Evolutionary conservation across 1,139 yeast genomes (phyloP).

Genomic region (Saccharomyces hybrid): DNA sequence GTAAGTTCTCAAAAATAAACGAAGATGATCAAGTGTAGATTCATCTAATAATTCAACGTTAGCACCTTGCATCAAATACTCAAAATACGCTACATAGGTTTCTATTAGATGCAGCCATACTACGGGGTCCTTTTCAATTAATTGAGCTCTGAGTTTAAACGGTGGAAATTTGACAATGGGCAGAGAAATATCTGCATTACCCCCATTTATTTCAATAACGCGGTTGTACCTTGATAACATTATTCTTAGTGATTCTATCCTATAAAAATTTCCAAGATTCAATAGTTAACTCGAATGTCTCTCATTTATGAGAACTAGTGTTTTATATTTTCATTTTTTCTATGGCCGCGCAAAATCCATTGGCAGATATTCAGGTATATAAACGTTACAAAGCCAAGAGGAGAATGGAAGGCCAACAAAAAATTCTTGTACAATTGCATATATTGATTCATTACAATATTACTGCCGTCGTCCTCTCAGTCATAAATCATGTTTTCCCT

Average conservation of each 20-base stretch:
- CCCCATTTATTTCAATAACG: constrained; percentile 25
- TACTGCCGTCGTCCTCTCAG: not conserved
- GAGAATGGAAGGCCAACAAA: not conserved
- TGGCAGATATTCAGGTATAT: not conserved
- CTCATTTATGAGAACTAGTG: not conserved
- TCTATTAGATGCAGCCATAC: constrained; percentile 70
- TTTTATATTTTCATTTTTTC: not conserved
- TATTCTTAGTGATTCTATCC: not conserved
- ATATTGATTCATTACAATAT: not conserved
- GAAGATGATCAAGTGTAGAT: constrained; percentile 53
- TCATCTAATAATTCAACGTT: constrained; percentile 37
- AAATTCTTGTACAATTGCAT: not conserved
- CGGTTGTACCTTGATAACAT: constrained; percentile 4
- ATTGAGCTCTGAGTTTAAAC: constrained; percentile 59
- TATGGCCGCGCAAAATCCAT: not conserved
- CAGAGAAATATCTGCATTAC: constrained; percentile 24
- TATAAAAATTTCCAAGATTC: not conserved
- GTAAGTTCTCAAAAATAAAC: constrained; percentile 48
- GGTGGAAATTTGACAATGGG: constrained; percentile 72
- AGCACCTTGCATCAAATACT: constrained; percentile 36
- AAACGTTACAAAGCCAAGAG: not conserved
- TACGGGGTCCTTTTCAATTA: constrained; percentile 75
- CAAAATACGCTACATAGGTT: constrained; percentile 48
- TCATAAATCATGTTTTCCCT: not conserved
- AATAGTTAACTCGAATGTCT: not conserved